These are phyloP conservation scores for Cordyceps farinosa DNA, from an alignment of 2,329 filamentous ascomycete species.

Conservation along the genomic window DNA sequence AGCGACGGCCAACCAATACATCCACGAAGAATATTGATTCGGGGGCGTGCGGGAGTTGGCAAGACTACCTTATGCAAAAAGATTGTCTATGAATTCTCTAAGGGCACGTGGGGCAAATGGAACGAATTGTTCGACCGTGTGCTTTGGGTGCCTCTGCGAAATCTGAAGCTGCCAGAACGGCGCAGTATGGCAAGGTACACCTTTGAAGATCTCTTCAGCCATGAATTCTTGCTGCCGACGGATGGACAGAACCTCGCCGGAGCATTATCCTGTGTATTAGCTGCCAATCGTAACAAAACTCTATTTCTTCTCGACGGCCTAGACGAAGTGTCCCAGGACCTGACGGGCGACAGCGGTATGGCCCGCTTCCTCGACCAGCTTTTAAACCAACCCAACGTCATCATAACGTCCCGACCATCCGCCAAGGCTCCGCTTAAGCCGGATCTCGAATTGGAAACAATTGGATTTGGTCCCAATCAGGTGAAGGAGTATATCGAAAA, in stretches of 20 bases:
- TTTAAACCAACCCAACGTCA: conserved; percentile 33
- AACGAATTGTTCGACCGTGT: conserved; percentile 32
- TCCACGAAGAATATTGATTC: conserved; percentile 31
- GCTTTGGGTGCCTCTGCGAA: conserved; percentile 39
- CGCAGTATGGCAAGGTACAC: conserved; percentile 21
- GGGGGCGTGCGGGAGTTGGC: conserved; percentile 35
- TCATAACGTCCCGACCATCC: conserved; percentile 39
- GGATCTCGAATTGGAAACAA: not conserved
- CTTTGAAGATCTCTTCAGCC: conserved; percentile 25
- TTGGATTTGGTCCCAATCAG: not conserved
- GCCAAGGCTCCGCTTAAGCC: conserved; percentile 20
- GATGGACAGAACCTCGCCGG: conserved; percentile 20
- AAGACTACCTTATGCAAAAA: conserved; percentile 43
- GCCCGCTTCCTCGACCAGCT: conserved; percentile 21
- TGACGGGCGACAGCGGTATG: not conserved
- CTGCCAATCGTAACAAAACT: conserved; percentile 22
- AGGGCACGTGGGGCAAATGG: conserved; percentile 25
- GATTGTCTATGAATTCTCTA: conserved; percentile 34
- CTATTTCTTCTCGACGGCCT: conserved; percentile 39
- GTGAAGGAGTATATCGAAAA: not conserved
- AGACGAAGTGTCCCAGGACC: conserved; percentile 9
- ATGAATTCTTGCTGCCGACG: conserved; percentile 28
- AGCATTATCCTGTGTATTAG: conserved; percentile 20
- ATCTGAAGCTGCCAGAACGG: conserved; percentile 26
- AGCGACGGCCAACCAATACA: not conserved